Conservation (phyloP, 768 basidiomycete genomes). For the Dacryopinax primogenitus region DNA sequence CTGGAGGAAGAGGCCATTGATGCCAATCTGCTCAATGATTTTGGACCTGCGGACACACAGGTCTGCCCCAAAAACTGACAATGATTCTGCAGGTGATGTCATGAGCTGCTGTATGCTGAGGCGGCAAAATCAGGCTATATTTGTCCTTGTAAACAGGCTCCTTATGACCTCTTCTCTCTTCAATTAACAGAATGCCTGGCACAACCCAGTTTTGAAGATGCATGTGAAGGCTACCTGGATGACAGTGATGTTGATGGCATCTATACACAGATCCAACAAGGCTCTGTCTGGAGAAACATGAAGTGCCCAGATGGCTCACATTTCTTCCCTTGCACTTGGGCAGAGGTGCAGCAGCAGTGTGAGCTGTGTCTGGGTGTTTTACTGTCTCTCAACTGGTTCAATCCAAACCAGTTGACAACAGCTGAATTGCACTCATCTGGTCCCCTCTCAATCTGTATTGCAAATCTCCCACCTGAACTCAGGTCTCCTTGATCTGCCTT, state of each 20-base stretch:
- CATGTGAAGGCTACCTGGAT: neutral
- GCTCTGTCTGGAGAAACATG: conserved; percentile 7
- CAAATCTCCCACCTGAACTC: too few species aligned
- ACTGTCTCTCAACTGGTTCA: too few species aligned
- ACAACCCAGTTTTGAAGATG: neutral
- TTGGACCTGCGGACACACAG: neutral
- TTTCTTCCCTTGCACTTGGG: too few species aligned
- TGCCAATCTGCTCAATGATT: neutral
- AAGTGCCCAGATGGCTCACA: conserved; percentile 6
- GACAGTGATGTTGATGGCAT: neutral
- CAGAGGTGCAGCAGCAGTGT: too few species aligned
- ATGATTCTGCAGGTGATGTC: neutral
- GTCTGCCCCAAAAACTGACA: neutral
- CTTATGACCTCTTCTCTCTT: neutral
- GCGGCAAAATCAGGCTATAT: neutral
- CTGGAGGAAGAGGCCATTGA: neutral
- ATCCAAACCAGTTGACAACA: too few species aligned
- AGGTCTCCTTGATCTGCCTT: too few species aligned
- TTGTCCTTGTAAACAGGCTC: neutral
- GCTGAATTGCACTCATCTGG: too few species aligned
- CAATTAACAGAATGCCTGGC: neutral
- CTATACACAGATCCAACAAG: neutral
- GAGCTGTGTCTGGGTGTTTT: too few species aligned
- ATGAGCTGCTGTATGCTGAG: neutral
- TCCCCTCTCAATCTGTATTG: too few species aligned